Evolutionary conservation across 1,284 basidiomycete genomes (phyloP).

Genomic region (Cystobasidium slooffiae): DNA sequence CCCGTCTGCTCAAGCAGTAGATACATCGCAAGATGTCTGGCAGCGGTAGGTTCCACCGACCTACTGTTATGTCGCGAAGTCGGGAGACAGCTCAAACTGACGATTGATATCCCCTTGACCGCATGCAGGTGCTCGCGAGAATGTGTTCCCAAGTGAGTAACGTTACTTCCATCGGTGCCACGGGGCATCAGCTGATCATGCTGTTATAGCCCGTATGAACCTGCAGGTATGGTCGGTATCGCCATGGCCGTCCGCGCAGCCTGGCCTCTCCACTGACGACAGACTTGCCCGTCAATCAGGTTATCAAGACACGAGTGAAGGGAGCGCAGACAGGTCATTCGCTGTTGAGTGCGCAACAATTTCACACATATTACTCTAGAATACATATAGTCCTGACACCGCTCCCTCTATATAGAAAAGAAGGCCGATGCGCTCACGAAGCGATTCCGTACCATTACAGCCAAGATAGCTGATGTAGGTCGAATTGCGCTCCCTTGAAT

Average conservation of each 20-base stretch:
- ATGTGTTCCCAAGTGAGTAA: conserved; percentile 41
- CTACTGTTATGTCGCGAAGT: background rate
- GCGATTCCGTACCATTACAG: conserved; percentile 57
- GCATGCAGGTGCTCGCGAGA: conserved; percentile 37
- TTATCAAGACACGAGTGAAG: conserved; percentile 44
- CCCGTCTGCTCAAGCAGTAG: background rate
- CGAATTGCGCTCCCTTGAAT: background rate
- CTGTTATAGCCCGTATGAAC: conserved; percentile 39
- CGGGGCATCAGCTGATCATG: background rate
- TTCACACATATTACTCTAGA: background rate
- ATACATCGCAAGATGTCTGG: conserved; percentile 29
- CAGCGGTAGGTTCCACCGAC: conserved; percentile 14
- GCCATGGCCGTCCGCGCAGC: background rate
- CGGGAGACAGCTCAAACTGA: conserved; percentile 10
- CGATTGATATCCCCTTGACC: background rate
- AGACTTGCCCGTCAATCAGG: conserved; percentile 6
- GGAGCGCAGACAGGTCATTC: conserved; percentile 98
- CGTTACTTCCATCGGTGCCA: background rate
- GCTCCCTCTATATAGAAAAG: conserved; percentile 55
- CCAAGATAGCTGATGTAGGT: conserved; percentile 76
- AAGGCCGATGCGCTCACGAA: conserved; percentile 63
- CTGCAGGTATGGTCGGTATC: conserved; percentile 16
- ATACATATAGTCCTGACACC: background rate
- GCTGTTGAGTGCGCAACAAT: conserved; percentile 82
- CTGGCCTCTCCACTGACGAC: conserved; percentile 15